Evolutionary conservation across 306 rosid species (phyloP), one percentile per base, ranked within the genome.

Genomic region (Inga leiocalycina): DNA sequence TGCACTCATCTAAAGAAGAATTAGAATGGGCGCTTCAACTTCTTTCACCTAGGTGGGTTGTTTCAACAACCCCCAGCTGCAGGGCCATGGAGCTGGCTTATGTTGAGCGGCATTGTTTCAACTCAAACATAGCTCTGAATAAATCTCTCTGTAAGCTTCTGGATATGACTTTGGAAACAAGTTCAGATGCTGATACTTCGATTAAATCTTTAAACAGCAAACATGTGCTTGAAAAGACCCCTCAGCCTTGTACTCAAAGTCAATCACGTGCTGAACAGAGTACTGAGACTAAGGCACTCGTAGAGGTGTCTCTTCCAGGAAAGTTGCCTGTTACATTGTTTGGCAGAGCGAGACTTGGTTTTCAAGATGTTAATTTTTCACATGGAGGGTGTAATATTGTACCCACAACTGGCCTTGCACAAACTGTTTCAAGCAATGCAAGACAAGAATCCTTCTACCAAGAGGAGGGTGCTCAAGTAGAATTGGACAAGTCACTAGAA

Each of bases 11-110:
- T 44, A 89, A 83, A 88, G 94, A 89, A 70, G 98, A 94, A 88
- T 87, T 94, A 77, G 98, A 94, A 85, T 88, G 94, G 92, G 94
- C 94, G 17, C 91, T 94, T 71, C 90, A 87, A 79, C 91, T 91
- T 90, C 93, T 94, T 74, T 81, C 89, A 64, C 97, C 98, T 70
- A 90, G 89, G 83, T 94, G 97, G 98, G 94, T 92, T 80, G 91
- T 94, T 89, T 94, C 98, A 74, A 94, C 96, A 59, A 91, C 97
- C 76, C 93, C 97, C 39, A 85, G 76, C 86, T 94, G 96, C 83
- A 86, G 93, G 86, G 95, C 94, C 73, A 83, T 88, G 91, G 96
- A 92, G 79, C 90, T 94, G 65, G 77, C 71, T 80, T 94, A 91
- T 80, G 92, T 92, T 19, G 88, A 88, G 88, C 90, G 88, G 85